Percentiles rank a stretch among this genome's conserved stretches.
phyloP scores from a whole-genome alignment of 1,284 basidiomycete species.

The Ustilago xerochloae region DNA sequence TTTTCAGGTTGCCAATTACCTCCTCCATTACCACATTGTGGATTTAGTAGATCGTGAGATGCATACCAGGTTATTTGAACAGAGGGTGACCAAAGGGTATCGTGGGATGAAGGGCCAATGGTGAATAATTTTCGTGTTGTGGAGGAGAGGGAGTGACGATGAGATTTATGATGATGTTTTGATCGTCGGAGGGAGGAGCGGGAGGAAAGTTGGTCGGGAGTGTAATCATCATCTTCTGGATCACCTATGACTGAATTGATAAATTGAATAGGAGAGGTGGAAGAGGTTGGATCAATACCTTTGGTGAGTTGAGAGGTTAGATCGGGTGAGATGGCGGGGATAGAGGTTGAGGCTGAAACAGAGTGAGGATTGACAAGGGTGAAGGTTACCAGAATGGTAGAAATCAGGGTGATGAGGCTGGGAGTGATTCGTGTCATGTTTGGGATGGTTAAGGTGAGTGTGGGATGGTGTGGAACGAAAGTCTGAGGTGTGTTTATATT shows the following conservation, averaged over 20 bases:
- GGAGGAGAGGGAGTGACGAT: conserved; percentile 1
- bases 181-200: conserved; percentile 34
- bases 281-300: too few species aligned
- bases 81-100: conserved; percentile 31
- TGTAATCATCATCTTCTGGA: conserved; percentile 52
- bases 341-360: not conserved
- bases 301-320: too few species aligned
- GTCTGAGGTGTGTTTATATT: too few species aligned
- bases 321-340: conserved; percentile 2
- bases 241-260: conserved; percentile 58
- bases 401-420: conserved; percentile 25
- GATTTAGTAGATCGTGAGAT: conserved; percentile 58
- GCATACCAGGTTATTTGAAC: conserved; percentile 65
- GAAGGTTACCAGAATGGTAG: conserved; percentile 21
- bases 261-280: conserved; percentile 41
- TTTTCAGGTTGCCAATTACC: conserved; percentile 60
- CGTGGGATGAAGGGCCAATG: conserved; percentile 20
- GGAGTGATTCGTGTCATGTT: too few species aligned
- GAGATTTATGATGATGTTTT: conserved; percentile 48
- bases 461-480: too few species aligned
- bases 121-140: conserved; percentile 29
- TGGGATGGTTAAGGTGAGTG: too few species aligned
- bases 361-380: conserved; percentile 12
- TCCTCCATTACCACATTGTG: conserved; percentile 58
- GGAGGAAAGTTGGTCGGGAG: conserved; percentile 33